Evolutionary conservation across 2,329 filamentous ascomycete genomes (phyloP), one percentile per base, ranked within the genome.

Genomic region (Furcasterigmium furcatum): DNA sequence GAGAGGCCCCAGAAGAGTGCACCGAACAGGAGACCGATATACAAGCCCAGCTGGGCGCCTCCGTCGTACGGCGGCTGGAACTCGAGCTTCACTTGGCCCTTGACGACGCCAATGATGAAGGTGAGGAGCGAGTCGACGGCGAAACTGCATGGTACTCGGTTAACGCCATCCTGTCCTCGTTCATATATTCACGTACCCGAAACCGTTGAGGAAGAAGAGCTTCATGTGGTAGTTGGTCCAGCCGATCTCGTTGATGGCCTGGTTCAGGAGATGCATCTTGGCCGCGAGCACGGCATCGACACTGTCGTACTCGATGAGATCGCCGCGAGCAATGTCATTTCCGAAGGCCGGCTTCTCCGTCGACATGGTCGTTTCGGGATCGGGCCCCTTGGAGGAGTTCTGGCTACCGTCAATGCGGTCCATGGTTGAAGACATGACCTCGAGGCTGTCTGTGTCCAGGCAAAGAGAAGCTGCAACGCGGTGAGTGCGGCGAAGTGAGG

Each of bases 201-300:
- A 77, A 5, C 74, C 74, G 51, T 75, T 76, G 40, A 79, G 61
- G 49, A 70, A 67, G 55, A 77, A 77, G 1, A 78, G 59, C 53
- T 75, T 76, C 60, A 65, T 68, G 48, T 78, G 74, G 54, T 70
- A 75, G 2, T 56, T 55, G 0, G 74, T 77, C 64, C 72, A 73
- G 19, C 74, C 74, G 45, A 78, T 76, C 52, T 77, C 67, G 50
- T 77, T 71, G 25, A 65, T 64, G 7, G 58, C 68, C 73, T 87
- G 76, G 58, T 87, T 88, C 48, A 87, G 76, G 24, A 87, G 67
- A 54, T 82, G 75, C 81, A 87, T 87, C 61, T 87, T 87, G 34
- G 75, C 74, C 54, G 79, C 79, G 39, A 87, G 64, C 2, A 76
- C 80, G 4, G 80, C 78, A 56, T 87, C 82, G 24, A 79, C 64